Percentiles rank a stretch among this genome's conserved stretches.
These are phyloP conservation scores for Ustilago vetiveriae DNA, from an alignment of 1,284 basidiomycete species.

Conservation along the genomic window DNA sequence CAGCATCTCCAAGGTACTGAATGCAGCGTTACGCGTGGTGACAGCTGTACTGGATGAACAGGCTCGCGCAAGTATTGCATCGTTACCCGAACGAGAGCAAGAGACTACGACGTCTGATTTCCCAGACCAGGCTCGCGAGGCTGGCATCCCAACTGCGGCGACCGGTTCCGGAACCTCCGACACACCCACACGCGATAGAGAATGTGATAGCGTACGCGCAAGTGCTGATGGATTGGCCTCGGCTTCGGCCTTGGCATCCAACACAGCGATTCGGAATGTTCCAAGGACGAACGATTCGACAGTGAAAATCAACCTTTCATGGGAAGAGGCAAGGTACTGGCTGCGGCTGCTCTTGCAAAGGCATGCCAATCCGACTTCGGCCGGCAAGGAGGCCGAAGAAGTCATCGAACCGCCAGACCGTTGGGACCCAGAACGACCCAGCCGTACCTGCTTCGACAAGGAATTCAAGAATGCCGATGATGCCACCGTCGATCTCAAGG, in stretches of 20 bases:
- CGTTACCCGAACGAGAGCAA: not conserved
- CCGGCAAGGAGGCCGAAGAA: not conserved
- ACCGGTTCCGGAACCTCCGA: not conserved
- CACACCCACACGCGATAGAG: no score
- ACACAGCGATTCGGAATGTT: slow-evolving; percentile 1
- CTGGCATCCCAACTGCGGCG: not conserved
- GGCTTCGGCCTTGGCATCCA: not conserved
- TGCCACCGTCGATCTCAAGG: slow-evolving; percentile 32
- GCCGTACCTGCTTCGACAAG: slow-evolving; percentile 46
- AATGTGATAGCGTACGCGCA: no score
- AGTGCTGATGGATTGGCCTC: not conserved
- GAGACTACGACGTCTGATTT: not conserved
- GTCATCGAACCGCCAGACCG: slow-evolving; percentile 15
- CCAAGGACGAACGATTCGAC: slow-evolving; percentile 8
- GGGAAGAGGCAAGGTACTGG: slow-evolving; percentile 51
- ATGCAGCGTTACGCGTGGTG: slow-evolving; percentile 17
- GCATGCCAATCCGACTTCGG: slow-evolving; percentile 2
- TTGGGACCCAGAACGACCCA: slow-evolving; percentile 47
- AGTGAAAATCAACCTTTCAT: slow-evolving; percentile 20
- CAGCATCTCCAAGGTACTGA: slow-evolving; percentile 14
- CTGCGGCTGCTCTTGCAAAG: slow-evolving; percentile 21
- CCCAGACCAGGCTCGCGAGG: not conserved
- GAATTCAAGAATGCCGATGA: slow-evolving; percentile 39
- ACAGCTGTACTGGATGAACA: slow-evolving; percentile 23
- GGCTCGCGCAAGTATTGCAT: not conserved